Evolutionary conservation across 2,329 filamentous ascomycete genomes (phyloP).

Genomic region (Tolypocladium endophyticum): DNA sequence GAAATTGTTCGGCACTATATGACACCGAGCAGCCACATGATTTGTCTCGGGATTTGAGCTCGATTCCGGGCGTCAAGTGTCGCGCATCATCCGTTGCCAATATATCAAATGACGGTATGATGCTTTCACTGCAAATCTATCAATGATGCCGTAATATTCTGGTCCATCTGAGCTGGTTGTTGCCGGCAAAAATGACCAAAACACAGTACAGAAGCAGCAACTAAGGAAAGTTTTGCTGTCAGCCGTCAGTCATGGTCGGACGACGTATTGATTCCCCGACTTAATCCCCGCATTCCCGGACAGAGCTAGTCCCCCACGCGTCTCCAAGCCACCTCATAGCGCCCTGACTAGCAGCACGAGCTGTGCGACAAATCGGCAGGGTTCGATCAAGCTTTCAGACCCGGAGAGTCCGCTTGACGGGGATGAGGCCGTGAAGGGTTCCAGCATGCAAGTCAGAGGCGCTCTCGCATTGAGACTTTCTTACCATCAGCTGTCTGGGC

Average conservation of each 20-base stretch:
- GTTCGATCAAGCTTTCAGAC: background rate
- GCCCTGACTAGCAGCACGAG: background rate
- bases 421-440: background rate
- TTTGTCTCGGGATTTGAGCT: background rate
- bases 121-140: background rate
- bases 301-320: background rate
- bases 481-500: background rate
- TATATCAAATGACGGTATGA: too few species aligned
- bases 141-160: background rate
- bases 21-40: background rate
- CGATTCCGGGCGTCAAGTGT: background rate
- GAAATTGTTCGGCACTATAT: background rate
- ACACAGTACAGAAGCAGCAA: background rate
- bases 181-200: background rate
- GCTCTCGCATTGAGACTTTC: background rate
- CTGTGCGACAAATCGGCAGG: background rate
- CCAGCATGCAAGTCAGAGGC: background rate
- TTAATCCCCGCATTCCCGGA: background rate
- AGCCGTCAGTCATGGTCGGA: background rate
- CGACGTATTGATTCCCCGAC: background rate
- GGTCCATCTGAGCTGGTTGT: background rate
- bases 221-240: background rate
- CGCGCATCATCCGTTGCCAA: background rate
- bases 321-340: background rate
- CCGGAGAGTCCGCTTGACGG: background rate